Evolutionary conservation across 2,329 filamentous ascomycete genomes (phyloP), one percentile per base, ranked within the genome.

Genomic region (Paecilomyces dactylethromorphus): DNA sequence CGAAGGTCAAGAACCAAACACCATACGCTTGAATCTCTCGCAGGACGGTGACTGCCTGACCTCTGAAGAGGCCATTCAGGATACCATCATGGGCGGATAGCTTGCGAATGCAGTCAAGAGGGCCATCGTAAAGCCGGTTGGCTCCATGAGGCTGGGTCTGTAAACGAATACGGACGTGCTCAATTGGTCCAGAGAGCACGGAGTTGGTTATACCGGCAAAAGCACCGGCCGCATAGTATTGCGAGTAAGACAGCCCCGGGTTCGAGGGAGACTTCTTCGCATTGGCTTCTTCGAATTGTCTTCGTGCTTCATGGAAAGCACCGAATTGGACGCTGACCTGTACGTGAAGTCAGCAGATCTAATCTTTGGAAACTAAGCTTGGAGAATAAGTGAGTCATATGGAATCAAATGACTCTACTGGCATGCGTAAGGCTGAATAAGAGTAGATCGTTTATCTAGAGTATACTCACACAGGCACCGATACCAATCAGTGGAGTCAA

Each of bases 21-120:
- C 94, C 94, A 77, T 99, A 99, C 26, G 93, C 94, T 75, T 94
- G 90, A 1, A 91, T 91, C 82, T 99, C 94, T 67, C 94, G 88
- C 60, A 90, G 79, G 52, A 96, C 75, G 0, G 94, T 99, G 10
- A 97, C 92, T 15, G 84, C 86, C 71, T 91, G 86, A 58, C 94
- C 94, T 64, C 94, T 89, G 81, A 94, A 99, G 21, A 97, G 78
- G 29, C 91, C 93, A 31, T 78, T 77, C 1, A 90, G 73, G 7
- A 92, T 79, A 58, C 89, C 90, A 60, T 87, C 87, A 58, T 85
- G 83, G 1, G 84, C 78, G 21, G 84, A 84, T 13, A 99, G 84
- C 78, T 96, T 93, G 70, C 87, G 85, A 67, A 97, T 88, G 78
- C 94, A 99, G 81, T 97, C 94, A 53, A 91, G 73, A 0, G 94